A percentile compares a stretch with the other conserved stretches of the same genome.
Evolutionary conservation across 148 eudicot species (phyloP).

Genomic region (Silene uniflora): DNA sequence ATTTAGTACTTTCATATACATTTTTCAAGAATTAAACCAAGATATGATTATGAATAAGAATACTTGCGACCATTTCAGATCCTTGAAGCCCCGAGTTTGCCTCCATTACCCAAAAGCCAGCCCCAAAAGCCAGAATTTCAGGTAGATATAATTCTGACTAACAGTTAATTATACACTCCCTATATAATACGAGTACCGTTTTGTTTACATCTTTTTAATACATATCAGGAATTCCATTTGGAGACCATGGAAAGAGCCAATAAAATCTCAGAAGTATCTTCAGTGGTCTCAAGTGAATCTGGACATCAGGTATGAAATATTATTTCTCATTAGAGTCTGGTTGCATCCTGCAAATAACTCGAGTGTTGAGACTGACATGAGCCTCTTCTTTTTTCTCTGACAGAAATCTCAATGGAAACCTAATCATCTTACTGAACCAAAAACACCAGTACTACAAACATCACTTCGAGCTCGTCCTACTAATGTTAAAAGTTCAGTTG

Average conservation of each 20-base stretch:
- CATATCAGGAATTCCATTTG: slow-evolving; percentile 65
- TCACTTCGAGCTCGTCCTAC: slow-evolving; percentile 83
- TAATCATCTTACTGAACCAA: slow-evolving; percentile 68
- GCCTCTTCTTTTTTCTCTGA: neutral
- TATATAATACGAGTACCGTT: neutral
- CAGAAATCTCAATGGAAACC: slow-evolving; percentile 65
- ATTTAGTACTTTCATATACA: neutral
- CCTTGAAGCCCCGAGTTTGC: slow-evolving; percentile 64
- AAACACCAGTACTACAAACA: slow-evolving; percentile 78
- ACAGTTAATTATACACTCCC: neutral
- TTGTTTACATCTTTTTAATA: neutral
- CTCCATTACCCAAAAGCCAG: slow-evolving; percentile 59
- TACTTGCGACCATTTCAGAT: slow-evolving; percentile 43
- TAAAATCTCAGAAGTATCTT: slow-evolving; percentile 64
- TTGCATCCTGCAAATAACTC: neutral
- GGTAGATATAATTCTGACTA: slow-evolving; percentile 30
- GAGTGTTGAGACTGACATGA: neutral
- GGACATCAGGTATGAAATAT: slow-evolving; percentile 37
- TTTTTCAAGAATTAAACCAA: neutral
- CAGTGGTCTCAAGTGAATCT: slow-evolving; percentile 62
- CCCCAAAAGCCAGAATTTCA: slow-evolving; percentile 79
- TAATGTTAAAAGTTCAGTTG: slow-evolving; percentile 64
- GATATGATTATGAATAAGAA: slow-evolving; percentile 2
- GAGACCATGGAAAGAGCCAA: slow-evolving; percentile 83
- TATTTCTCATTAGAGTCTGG: neutral